These are phyloP conservation scores for Ceratobasidium sp. DNA, from an alignment of 1,284 basidiomycete species.

Conservation along the genomic window DNA sequence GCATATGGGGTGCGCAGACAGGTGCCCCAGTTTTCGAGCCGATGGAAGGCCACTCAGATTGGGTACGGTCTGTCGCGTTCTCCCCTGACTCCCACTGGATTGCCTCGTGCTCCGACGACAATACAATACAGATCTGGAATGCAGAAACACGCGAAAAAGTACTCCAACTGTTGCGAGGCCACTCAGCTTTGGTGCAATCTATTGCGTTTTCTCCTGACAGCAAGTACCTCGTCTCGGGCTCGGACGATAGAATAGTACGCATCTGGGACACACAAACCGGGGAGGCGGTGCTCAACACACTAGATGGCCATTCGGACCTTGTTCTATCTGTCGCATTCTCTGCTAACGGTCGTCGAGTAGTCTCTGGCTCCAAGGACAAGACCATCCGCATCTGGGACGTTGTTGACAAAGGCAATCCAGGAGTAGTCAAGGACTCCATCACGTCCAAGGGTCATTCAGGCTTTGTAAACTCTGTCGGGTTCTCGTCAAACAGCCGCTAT, in stretches of 20 bases:
- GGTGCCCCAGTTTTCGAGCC: neutral
- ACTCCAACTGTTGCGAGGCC: conserved; percentile 9
- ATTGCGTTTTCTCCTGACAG: conserved; percentile 34
- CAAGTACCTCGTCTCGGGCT: conserved; percentile 12
- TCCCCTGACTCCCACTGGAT: conserved; percentile 33
- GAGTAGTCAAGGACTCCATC: neutral
- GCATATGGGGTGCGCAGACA: conserved; percentile 12
- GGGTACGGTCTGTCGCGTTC: neutral
- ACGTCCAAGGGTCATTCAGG: conserved; percentile 22
- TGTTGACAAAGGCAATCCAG: neutral
- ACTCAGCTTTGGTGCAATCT: neutral
- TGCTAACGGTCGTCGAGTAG: conserved; percentile 21
- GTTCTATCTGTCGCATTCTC: conserved; percentile 32
- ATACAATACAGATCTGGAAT: conserved; percentile 37
- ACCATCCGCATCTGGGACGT: conserved; percentile 32
- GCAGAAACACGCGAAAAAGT: neutral
- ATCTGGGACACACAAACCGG: conserved; percentile 5
- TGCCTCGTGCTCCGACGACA: conserved; percentile 6
- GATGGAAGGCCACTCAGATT: neutral
- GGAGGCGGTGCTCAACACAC: neutral
- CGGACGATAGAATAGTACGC: conserved; percentile 15
- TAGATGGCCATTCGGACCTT: neutral
- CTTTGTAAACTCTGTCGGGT: conserved; percentile 38
- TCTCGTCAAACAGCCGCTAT: conserved; percentile 35
- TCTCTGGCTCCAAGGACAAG: conserved; percentile 10